phyloP scores from a whole-genome alignment of 2,329 filamentous ascomycete genomes.

The Nannizziopsis barbatae region DNA sequence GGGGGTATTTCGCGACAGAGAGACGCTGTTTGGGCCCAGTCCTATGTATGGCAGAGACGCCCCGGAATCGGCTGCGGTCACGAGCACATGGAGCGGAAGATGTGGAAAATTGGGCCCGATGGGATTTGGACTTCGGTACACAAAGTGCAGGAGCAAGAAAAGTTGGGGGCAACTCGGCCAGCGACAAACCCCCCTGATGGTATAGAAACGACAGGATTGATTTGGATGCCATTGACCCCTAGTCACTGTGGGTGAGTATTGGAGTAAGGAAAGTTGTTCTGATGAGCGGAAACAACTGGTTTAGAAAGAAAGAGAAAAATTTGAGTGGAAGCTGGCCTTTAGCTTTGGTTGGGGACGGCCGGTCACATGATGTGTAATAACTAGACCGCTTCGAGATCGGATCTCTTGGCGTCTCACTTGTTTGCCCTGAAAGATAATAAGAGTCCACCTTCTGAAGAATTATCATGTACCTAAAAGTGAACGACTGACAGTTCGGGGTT shows the following conservation, averaged over 20 bases:
- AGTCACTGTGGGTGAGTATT: not conserved
- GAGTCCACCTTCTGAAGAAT: too few species aligned
- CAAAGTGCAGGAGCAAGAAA: slow-evolving; percentile 34
- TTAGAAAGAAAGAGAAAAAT: not conserved
- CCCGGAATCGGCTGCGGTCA: slow-evolving; percentile 70
- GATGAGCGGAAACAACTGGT: slow-evolving; percentile 2
- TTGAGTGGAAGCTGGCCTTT: too few species aligned
- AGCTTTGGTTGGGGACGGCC: too few species aligned
- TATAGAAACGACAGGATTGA: slow-evolving; percentile 26
- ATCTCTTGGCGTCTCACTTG: too few species aligned
- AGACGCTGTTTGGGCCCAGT: slow-evolving; percentile 66
- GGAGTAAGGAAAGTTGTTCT: slow-evolving; percentile 8
- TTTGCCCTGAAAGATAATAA: too few species aligned
- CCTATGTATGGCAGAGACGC: slow-evolving; percentile 67
- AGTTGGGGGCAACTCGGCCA: slow-evolving; percentile 33
- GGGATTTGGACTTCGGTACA: slow-evolving; percentile 8
- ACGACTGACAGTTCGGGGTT: not conserved
- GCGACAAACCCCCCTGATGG: slow-evolving; percentile 24
- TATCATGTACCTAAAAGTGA: not conserved
- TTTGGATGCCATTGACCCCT: slow-evolving; percentile 29
- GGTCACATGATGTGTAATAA: too few species aligned
- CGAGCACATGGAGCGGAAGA: slow-evolving; percentile 31
- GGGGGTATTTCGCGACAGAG: slow-evolving; percentile 57
- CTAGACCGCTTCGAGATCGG: too few species aligned
- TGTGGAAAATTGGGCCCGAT: slow-evolving; percentile 16